These are phyloP conservation scores for Boechera divaricarpa DNA, from an alignment of 345 rosid species.

Conservation along the genomic window DNA sequence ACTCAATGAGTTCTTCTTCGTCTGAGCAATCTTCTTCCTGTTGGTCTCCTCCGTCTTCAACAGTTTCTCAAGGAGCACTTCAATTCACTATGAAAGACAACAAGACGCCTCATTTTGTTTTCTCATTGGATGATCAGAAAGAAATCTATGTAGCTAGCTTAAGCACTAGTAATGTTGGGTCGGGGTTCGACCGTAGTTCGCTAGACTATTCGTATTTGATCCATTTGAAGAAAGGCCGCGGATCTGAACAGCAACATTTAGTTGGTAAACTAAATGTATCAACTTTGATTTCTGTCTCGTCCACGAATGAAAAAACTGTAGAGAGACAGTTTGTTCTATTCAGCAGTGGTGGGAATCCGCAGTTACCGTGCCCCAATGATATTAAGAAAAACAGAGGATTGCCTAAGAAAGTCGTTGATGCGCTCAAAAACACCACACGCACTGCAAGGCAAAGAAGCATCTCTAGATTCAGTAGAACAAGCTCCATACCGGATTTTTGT, in stretches of 20 bases:
- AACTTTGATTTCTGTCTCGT: slow-evolving; percentile 58
- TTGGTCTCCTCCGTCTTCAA: slow-evolving; percentile 49
- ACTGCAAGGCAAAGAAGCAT: slow-evolving; percentile 63
- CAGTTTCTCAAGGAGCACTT: slow-evolving; percentile 73
- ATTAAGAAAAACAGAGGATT: slow-evolving; percentile 61
- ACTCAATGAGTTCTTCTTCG: slow-evolving; percentile 58
- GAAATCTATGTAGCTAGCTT: slow-evolving; percentile 68
- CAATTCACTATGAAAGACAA: slow-evolving; percentile 71
- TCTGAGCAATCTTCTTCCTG: slow-evolving; percentile 54
- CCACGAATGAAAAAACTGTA: slow-evolving; percentile 54
- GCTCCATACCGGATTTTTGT: slow-evolving; percentile 54
- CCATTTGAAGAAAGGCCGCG: slow-evolving; percentile 53
- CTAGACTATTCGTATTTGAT: slow-evolving; percentile 63
- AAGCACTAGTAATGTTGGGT: slow-evolving; percentile 44
- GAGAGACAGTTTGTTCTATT: slow-evolving; percentile 82
- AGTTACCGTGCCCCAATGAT: slow-evolving; percentile 43
- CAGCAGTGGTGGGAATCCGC: slow-evolving; percentile 55
- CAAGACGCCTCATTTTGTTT: slow-evolving; percentile 72
- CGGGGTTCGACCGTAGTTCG: slow-evolving; percentile 41
- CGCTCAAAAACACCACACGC: slow-evolving; percentile 52
- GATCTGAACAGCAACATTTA: slow-evolving; percentile 54
- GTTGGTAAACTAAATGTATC: slow-evolving; percentile 78
- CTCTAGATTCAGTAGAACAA: slow-evolving; percentile 61
- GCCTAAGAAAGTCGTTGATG: slow-evolving; percentile 72
- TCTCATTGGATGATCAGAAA: slow-evolving; percentile 74